phyloP scores from a whole-genome alignment of 2,329 filamentous ascomycete genomes.

The Mollisia scopiformis region DNA sequence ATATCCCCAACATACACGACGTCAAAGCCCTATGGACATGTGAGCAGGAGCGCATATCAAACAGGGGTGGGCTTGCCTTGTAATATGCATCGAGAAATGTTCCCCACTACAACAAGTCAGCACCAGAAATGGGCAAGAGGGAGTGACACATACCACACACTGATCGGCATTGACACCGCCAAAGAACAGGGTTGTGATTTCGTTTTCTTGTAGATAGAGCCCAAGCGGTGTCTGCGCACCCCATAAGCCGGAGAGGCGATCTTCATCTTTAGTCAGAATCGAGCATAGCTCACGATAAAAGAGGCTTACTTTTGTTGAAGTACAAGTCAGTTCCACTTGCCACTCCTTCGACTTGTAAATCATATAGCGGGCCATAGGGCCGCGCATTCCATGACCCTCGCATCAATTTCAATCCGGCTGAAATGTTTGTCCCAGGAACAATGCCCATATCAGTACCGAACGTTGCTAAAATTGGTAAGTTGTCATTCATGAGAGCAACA shows the following conservation, averaged over 20 bases:
- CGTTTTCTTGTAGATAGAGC: conserved; percentile 36
- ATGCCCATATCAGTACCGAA: conserved; percentile 38
- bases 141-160: conserved; percentile 26
- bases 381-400: conserved; percentile 36
- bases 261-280: neutral
- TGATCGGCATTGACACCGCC: conserved; percentile 38
- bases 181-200: conserved; percentile 38
- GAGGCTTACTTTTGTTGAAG: conserved; percentile 32
- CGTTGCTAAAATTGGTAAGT: conserved; percentile 12
- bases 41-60: neutral
- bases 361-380: conserved; percentile 34
- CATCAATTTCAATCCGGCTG: conserved; percentile 33
- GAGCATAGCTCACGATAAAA: neutral
- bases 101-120: conserved; percentile 23
- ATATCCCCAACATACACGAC: conserved; percentile 37
- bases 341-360: conserved; percentile 32
- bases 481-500: neutral
- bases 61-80: conserved; percentile 18
- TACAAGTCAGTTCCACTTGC: conserved; percentile 33
- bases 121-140: too few relatives aligned
- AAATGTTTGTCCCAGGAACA: conserved; percentile 29
- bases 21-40: conserved; percentile 29
- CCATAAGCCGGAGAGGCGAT: conserved; percentile 36
- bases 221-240: conserved; percentile 37
- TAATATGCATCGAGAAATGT: conserved; percentile 38